Percentiles rank a stretch among this genome's conserved stretches.
phyloP scores from a whole-genome alignment of 1,139 yeast species.

The Suhomyces choctaworum region DNA sequence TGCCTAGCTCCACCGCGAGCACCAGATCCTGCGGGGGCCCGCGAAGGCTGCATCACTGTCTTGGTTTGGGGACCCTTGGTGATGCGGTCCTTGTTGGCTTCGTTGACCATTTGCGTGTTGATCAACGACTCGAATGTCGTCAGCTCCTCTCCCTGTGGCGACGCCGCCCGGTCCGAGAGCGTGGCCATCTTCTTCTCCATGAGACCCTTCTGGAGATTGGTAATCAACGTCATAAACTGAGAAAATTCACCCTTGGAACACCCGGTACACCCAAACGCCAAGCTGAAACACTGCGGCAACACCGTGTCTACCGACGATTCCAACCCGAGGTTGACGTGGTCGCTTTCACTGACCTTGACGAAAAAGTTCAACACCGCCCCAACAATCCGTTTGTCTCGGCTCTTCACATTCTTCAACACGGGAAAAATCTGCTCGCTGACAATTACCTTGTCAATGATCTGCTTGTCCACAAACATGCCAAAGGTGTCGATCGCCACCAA shows the following conservation, averaged over 20 bases:
- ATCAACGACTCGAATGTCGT: slow-evolving; percentile 35
- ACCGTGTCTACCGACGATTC: slow-evolving; percentile 40
- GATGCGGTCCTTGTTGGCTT: slow-evolving; percentile 27
- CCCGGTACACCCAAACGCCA: slow-evolving; percentile 45
- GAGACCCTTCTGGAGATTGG: slow-evolving; percentile 31
- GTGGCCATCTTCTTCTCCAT: slow-evolving; percentile 31
- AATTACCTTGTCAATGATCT: slow-evolving; percentile 68
- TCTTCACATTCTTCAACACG: slow-evolving; percentile 68
- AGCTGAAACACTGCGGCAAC: slow-evolving; percentile 38
- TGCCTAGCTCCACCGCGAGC: too few relatives aligned
- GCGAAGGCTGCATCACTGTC: slow-evolving; percentile 16
- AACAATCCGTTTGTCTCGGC: slow-evolving; percentile 71
- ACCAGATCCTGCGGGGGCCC: neutral
- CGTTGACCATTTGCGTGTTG: slow-evolving; percentile 34
- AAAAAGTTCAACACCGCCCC: slow-evolving; percentile 56
- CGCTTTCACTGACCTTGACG: slow-evolving; percentile 40
- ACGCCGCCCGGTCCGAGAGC: slow-evolving; percentile 21
- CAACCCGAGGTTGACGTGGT: slow-evolving; percentile 37
- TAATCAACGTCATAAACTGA: slow-evolving; percentile 28
- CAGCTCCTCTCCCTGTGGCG: slow-evolving; percentile 8
- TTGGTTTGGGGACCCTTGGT: slow-evolving; percentile 27
- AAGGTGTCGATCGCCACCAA: slow-evolving; percentile 68
- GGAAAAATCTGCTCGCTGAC: slow-evolving; percentile 80
- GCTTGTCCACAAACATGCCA: slow-evolving; percentile 53
- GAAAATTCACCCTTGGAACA: slow-evolving; percentile 41